Evolutionary conservation across 2,329 filamentous ascomycete species (phyloP).

Genomic region (Alternaria consortialis): DNA sequence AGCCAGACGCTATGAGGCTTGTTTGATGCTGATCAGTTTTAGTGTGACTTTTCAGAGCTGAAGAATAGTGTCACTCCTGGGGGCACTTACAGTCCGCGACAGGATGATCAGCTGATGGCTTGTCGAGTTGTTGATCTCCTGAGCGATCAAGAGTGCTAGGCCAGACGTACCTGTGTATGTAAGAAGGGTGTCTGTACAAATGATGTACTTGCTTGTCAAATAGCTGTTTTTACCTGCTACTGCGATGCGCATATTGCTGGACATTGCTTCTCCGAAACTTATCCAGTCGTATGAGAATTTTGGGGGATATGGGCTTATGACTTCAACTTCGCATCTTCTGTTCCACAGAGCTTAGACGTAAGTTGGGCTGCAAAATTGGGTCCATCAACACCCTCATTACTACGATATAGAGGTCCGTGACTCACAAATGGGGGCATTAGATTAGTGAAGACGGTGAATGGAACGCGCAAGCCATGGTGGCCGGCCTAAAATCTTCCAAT

Average conservation of each 20-base stretch:
- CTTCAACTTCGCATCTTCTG: constrained; percentile 8
- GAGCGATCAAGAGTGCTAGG: constrained; percentile 65
- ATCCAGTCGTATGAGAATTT: constrained; percentile 1
- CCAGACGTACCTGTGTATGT: constrained; percentile 61
- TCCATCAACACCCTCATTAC: constrained; percentile 19
- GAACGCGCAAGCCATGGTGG: constrained; percentile 19
- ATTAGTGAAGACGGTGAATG: constrained; percentile 35
- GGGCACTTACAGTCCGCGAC: constrained; percentile 66
- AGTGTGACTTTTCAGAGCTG: constrained; percentile 8
- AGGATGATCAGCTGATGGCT: constrained; percentile 75
- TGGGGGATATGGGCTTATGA: background rate
- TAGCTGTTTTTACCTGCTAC: constrained; percentile 54
- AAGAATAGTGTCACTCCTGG: background rate
- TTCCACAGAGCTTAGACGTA: constrained; percentile 6
- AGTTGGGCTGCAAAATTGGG: constrained; percentile 10
- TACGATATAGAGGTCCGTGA: constrained; percentile 35
- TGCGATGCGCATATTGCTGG: constrained; percentile 66
- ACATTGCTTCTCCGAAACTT: constrained; percentile 24
- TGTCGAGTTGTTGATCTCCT: constrained; percentile 67
- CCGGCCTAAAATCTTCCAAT: constrained; percentile 12
- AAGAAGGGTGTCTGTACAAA: background rate
- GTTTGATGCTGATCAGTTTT: constrained; percentile 60
- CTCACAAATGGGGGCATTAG: constrained; percentile 33
- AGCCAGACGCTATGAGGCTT: constrained; percentile 64
- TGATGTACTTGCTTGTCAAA: background rate